Percentiles rank a stretch among this genome's conserved stretches.
Conservation (phyloP, 495 filamentous ascomycete species). For the Amphirosellinia nigrospora region DNA sequence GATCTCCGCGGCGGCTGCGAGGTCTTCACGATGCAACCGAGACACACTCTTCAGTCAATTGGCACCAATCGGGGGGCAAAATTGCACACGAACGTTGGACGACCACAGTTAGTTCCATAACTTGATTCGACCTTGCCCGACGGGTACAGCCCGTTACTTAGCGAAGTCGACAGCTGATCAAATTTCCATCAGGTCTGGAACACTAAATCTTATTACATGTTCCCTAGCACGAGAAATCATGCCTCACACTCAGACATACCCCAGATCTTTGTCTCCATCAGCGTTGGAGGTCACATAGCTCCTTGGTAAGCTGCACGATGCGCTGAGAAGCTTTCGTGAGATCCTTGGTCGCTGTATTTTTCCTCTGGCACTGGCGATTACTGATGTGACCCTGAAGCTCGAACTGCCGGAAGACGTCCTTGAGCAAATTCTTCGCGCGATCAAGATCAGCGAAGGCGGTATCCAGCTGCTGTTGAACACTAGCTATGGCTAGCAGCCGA, state of each 20-base stretch:
- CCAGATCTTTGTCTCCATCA: neutral
- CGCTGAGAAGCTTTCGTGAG: conserved; percentile 16
- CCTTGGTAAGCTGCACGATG: conserved; percentile 12
- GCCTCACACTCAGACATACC: neutral
- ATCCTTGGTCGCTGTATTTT: conserved; percentile 2
- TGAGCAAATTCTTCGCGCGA: conserved; percentile 9
- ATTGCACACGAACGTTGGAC: neutral
- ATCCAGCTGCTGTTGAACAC: conserved; percentile 12
- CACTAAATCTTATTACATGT: conserved; percentile 12
- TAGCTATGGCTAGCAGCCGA: conserved; percentile 20
- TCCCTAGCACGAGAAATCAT: neutral
- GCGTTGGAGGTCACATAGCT: conserved; percentile 11
- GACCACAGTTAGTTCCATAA: neutral
- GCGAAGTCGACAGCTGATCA: conserved; percentile 6
- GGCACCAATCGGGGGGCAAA: conserved; percentile 5
- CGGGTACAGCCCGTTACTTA: conserved; percentile 15
- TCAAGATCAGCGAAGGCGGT: conserved; percentile 13
- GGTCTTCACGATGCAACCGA: conserved; percentile 15
- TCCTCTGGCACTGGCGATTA: conserved; percentile 15
- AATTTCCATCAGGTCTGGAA: conserved; percentile 11
- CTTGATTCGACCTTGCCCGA: conserved; percentile 18
- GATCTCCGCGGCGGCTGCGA: conserved; percentile 24
- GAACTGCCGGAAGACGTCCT: conserved; percentile 12
- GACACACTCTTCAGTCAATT: conserved; percentile 2
- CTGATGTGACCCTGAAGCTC: conserved; percentile 17